Base-by-base conservation (phyloP, 768 basidiomycete species). In the Phaeotremella skinneri region DNA sequence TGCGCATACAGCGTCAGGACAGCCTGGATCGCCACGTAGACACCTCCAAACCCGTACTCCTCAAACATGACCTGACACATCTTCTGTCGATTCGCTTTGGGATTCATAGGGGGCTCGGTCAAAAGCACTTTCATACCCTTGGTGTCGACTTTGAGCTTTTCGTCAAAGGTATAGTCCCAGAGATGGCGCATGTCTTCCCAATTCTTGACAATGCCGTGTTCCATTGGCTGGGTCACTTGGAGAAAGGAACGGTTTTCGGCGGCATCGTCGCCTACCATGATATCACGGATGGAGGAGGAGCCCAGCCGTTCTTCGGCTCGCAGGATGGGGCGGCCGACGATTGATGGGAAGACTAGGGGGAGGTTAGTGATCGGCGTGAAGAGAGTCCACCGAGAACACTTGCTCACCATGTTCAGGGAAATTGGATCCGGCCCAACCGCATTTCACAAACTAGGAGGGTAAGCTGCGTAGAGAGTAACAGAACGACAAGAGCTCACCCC, bases 31-130 rank as follows among this genome's bases (percentile, higher is more conserved):
- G 96, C 96, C 2, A 99, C 87, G 78, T 98, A 98, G 57, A 98
- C 91, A 0, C 91, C 90, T 17, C 86, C 85, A 70, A 98, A 97
- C 2, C 90, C 91, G 77, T 97, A 99, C 63, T 94, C 89, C 80
- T 99, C 96, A 74, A 99, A 97, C 96, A 99, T 99, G 72, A 97
- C 90, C 78, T 98, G 88, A 56, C 86, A 88, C 92, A 99, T 97
- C 76, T 83, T 81, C 78, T 92, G 87, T 70, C 96, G 79, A 78
- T 99, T 98, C 63, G 79, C 87, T 74, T 87, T 90, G 2, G 96
- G 96, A 79, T 99, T 98, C 96, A 98, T 98, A 27, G 96, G 96
- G 16, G 96, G 96, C 78, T 99, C 96, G 0, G 96, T 99, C 69
- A 99, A 82, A 61, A 99, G 78, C 37, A 99, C 83, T 79, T 97